Percentiles rank a stretch among this genome's conserved stretches.
These are phyloP conservation scores for Rutstroemia sp. DNA, from an alignment of 2,329 filamentous ascomycete genomes.

Conservation along the genomic window DNA sequence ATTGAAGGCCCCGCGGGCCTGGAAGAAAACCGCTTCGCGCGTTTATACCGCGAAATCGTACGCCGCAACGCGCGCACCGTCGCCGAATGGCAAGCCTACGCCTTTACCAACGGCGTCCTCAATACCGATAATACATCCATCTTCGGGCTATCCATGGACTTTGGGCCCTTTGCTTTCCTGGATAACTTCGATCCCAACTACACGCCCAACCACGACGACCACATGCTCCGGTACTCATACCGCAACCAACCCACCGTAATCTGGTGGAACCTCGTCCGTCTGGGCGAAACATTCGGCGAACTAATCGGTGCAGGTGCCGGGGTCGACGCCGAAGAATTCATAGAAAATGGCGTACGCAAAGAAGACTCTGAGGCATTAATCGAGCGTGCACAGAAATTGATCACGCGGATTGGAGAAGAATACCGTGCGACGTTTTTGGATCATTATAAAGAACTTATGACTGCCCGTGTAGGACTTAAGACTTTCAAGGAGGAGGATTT, in stretches of 20 bases:
- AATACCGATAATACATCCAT: conserved; percentile 98
- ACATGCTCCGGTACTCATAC: conserved; percentile 81
- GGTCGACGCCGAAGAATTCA: conserved; percentile 66
- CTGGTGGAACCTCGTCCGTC: conserved; percentile 95
- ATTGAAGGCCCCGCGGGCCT: conserved; percentile 60
- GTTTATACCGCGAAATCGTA: conserved; percentile 81
- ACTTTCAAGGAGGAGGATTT: conserved; percentile 67
- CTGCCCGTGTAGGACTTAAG: conserved; percentile 67
- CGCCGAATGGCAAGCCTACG: conserved; percentile 93
- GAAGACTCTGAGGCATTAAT: conserved; percentile 64
- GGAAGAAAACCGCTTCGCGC: conserved; percentile 78
- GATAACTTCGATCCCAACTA: conserved; percentile 93
- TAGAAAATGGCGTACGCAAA: conserved; percentile 63
- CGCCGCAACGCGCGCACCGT: conserved; percentile 82
- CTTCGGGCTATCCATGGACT: conserved; percentile 83
- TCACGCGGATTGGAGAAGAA: conserved; percentile 74
- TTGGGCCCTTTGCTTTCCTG: conserved; percentile 94
- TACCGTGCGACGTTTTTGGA: conserved; percentile 79
- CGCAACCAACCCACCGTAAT: conserved; percentile 92
- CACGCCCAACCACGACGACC: conserved; percentile 95
- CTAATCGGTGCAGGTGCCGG: conserved; percentile 68
- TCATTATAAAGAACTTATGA: conserved; percentile 89
- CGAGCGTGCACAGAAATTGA: conserved; percentile 74
- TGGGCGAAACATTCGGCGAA: conserved; percentile 85
- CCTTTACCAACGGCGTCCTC: conserved; percentile 97